Evolutionary conservation across 2,329 filamentous ascomycete species (phyloP), one percentile per base, ranked within the genome.

Genomic region (Bipolaris zeicola): DNA sequence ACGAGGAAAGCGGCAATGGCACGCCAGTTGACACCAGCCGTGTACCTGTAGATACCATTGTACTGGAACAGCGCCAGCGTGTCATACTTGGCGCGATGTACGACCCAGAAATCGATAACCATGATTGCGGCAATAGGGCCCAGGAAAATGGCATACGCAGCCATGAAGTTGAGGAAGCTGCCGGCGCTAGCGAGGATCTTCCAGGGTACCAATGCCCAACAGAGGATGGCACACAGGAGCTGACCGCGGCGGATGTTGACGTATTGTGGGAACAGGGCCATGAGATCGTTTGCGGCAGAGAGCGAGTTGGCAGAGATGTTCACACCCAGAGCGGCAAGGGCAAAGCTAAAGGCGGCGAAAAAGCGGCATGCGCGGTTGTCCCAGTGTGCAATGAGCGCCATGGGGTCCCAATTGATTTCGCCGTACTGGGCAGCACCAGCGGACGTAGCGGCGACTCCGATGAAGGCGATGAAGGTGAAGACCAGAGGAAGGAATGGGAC

Each of bases 61-160:
- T 79, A 80, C 42, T 82, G 78, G 63, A 85, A 85, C 11, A 85
- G 65, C 45, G 78, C 85, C 43, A 79, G 79, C 2, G 77, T 80
- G 70, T 82, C 81, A 64, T 83, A 81, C 66, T 76, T 82, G 60
- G 73, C 63, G 2, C 55, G 54, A 51, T 83, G 82, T 6, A 88
- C 72, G 41, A 86, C 66, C 83, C 85, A 88, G 66, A 83, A 88
- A 62, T 89, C 86, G 11, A 80, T 79, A 0, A 81, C 76, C 75
- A 88, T 82, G 60, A 89, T 85, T 0, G 82, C 81, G 0, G 85
- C 84, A 55, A 89, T 86, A 0, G 87, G 86, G 0, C 84, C 86
- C 0, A 89, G 77, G 73, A 90, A 89, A 37, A 89, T 80, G 1
- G 83, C 82, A 69, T 88, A 87, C 0, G 86, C 87, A 41, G 82